Evolutionary conservation across 2,329 filamentous ascomycete species (phyloP).

Genomic region (Talaromyces atroroseus): DNA sequence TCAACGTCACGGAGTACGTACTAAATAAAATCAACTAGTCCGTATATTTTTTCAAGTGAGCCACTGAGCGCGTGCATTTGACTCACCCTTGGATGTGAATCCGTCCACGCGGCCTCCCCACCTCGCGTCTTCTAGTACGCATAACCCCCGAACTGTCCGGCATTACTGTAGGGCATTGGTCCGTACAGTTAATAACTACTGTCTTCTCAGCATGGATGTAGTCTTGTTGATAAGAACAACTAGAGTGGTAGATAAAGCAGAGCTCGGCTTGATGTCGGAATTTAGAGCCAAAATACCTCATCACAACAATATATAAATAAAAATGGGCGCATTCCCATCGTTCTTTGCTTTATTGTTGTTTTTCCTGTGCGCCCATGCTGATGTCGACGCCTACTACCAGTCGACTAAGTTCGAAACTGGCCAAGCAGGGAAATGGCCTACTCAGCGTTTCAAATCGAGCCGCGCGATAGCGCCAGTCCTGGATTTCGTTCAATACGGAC

Average conservation of each 20-base stretch:
- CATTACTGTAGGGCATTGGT: too few species aligned
- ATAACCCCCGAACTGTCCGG: too few species aligned
- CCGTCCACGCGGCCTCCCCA: not conserved
- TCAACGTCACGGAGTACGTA: too few species aligned
- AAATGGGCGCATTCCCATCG: not conserved
- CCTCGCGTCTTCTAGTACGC: not conserved
- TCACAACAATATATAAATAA: not conserved
- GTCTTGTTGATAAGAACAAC: not conserved
- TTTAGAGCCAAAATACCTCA: not conserved
- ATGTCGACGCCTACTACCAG: constrained; percentile 6
- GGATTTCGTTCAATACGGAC: constrained; percentile 2
- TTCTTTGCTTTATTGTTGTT: not conserved
- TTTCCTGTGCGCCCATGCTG: not conserved
- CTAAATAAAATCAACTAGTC: too few species aligned
- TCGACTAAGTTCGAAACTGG: constrained; percentile 3
- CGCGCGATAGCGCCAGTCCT: not conserved
- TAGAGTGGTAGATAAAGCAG: too few species aligned
- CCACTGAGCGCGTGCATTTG: not conserved
- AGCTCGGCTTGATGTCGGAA: too few species aligned
- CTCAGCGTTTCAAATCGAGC: not conserved
- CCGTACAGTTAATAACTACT: too few species aligned
- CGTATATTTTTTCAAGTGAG: too few species aligned
- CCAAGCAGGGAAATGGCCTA: not conserved
- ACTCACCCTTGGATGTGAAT: not conserved
- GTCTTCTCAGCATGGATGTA: not conserved